phyloP scores from a whole-genome alignment of 1,139 yeast species.

The Hansenula lynferdii region DNA sequence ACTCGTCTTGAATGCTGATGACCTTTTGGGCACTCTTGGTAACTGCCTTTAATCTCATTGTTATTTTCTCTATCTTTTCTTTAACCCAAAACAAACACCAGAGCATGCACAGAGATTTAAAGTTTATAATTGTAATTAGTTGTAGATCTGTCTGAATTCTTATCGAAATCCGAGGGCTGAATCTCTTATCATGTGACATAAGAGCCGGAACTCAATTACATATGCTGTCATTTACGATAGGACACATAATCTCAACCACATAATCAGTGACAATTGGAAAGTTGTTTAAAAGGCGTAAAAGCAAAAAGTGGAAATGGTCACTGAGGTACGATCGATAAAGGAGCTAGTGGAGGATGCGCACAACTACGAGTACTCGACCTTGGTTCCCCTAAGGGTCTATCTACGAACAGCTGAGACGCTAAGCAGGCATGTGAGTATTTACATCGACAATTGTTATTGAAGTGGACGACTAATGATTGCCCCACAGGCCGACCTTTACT shows the following conservation, averaged over 20 bases:
- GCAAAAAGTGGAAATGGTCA: slow-evolving; percentile 4
- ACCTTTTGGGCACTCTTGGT: slow-evolving; percentile 18
- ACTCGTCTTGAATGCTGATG: slow-evolving; percentile 21
- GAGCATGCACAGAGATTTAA: too few species aligned
- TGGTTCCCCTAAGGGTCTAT: slow-evolving; percentile 40
- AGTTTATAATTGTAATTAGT: too few species aligned
- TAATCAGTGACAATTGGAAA: too few species aligned
- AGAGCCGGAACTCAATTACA: too few species aligned
- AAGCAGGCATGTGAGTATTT: slow-evolving; percentile 25
- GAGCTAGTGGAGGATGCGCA: slow-evolving; percentile 37
- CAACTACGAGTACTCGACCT: slow-evolving; percentile 37
- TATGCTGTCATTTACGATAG: too few species aligned
- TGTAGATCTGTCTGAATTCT: too few species aligned
- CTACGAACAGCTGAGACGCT: slow-evolving; percentile 28
- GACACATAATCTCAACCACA: too few species aligned
- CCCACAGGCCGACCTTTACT: slow-evolving; percentile 40
- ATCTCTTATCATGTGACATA: too few species aligned
- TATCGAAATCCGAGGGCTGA: too few species aligned
- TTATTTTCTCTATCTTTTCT: too few species aligned
- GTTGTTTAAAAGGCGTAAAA: too few species aligned
- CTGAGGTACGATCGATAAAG: slow-evolving; percentile 10
- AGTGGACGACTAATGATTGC: background rate
- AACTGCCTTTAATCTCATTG: slow-evolving; percentile 25
- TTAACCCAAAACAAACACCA: background rate
- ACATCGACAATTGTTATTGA: slow-evolving; percentile 27